phyloP scores from a whole-genome alignment of 768 basidiomycete genomes.

The Mycena belliarum region DNA sequence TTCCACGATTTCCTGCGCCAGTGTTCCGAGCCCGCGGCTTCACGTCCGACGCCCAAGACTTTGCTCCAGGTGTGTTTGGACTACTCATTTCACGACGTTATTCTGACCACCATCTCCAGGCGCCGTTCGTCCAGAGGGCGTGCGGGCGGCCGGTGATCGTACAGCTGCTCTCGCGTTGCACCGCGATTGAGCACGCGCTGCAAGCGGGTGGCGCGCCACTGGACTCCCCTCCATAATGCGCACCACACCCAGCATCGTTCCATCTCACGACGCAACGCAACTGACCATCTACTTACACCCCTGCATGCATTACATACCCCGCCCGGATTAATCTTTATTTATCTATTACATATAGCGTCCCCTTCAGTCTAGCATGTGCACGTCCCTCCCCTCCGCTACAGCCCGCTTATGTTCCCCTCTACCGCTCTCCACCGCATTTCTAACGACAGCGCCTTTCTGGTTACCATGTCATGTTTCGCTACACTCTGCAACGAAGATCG shows the following conservation, averaged over 20 bases:
- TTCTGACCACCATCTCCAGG: constrained; percentile 36
- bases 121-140: constrained; percentile 64
- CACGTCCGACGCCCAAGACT: constrained; percentile 57
- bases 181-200: constrained; percentile 58
- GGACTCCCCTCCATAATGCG: constrained; percentile 6
- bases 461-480: constrained; percentile 66
- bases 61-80: constrained; percentile 55
- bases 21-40: constrained; percentile 61
- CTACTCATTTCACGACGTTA: background rate
- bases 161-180: constrained; percentile 67
- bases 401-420: constrained; percentile 3
- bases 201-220: constrained; percentile 26
- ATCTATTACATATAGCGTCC: constrained; percentile 15
- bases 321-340: constrained; percentile 22
- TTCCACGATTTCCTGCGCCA: constrained; percentile 73
- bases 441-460: constrained; percentile 55
- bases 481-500: background rate
- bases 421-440: background rate
- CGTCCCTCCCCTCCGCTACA: background rate
- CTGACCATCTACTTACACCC: background rate
- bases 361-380: background rate
- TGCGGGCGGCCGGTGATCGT: constrained; percentile 69
- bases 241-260: background rate
- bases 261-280: constrained; percentile 2
- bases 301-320: constrained; percentile 16